Conservation (phyloP, 129 eudicot species). For the Escallonia rubra region DNA sequence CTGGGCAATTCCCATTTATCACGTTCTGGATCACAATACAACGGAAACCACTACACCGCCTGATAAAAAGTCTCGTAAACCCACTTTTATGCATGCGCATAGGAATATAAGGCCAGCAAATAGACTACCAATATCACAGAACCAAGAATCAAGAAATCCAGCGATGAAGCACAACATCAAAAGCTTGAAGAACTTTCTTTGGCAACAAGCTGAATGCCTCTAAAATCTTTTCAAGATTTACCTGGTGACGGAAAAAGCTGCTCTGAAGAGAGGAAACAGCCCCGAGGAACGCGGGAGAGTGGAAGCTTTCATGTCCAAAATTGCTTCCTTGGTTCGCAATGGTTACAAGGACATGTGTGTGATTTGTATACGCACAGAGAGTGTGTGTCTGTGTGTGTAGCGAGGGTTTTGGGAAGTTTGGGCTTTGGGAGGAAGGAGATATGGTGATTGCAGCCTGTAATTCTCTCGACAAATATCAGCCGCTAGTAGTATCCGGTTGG, state of each 20-base stretch:
- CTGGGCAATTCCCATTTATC: too few species aligned
- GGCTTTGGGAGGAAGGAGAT: neutral
- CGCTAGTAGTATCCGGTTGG: neutral
- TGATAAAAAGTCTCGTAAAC: neutral
- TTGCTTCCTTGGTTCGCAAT: neutral
- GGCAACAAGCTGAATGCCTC: neutral
- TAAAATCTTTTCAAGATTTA: neutral
- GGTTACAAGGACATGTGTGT: neutral
- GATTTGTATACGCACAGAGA: neutral
- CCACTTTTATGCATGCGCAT: neutral
- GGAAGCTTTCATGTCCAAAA: slow-evolving; percentile 14
- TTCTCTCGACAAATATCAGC: neutral
- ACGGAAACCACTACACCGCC: too few species aligned
- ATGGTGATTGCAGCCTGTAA: neutral
- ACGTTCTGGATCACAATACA: too few species aligned
- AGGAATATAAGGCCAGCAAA: neutral
- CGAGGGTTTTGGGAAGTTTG: neutral
- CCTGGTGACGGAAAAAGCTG: slow-evolving; percentile 14
- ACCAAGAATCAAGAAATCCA: neutral
- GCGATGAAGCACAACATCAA: too few species aligned
- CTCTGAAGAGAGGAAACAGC: slow-evolving; percentile 5
- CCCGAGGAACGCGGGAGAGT: neutral
- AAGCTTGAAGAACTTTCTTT: neutral
- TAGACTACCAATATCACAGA: neutral
- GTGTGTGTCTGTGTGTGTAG: neutral